Conservation (phyloP, 768 basidiomycete genomes). For the Multifurca ochricompacta region DNA sequence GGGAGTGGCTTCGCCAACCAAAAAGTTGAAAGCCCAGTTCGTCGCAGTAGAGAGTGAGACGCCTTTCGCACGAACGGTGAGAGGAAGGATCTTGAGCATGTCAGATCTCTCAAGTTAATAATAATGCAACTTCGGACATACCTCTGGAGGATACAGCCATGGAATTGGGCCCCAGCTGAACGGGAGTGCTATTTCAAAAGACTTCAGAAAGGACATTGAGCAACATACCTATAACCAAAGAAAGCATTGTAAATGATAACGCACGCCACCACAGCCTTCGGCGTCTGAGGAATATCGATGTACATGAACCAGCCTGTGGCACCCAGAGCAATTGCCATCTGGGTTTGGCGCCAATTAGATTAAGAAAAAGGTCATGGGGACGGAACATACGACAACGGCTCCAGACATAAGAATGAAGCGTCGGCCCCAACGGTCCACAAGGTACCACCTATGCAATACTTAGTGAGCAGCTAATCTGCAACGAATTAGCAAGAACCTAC, state of each 20-base stretch:
- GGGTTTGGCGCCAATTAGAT: background rate
- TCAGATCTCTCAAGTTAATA: constrained; percentile 2
- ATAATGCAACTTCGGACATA: constrained; percentile 25
- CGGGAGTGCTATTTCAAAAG: background rate
- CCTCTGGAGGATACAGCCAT: constrained; percentile 86
- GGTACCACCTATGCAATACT: constrained; percentile 63
- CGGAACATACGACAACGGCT: constrained; percentile 58
- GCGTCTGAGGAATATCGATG: constrained; percentile 77
- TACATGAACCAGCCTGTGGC: constrained; percentile 93
- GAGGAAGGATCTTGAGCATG: constrained; percentile 71
- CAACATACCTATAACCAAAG: constrained; percentile 71
- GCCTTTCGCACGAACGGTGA: constrained; percentile 88
- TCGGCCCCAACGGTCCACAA: constrained; percentile 88
- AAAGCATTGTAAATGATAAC: constrained; percentile 92
- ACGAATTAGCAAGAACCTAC: constrained; percentile 36
- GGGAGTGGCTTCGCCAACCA: constrained; percentile 85
- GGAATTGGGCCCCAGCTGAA: constrained; percentile 79
- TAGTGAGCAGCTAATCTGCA: constrained; percentile 10
- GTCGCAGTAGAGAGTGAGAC: constrained; percentile 91
- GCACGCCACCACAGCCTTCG: constrained; percentile 78
- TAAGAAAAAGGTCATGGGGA: background rate
- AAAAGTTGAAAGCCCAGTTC: constrained; percentile 77
- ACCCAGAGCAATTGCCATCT: constrained; percentile 79
- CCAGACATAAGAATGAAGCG: constrained; percentile 82
- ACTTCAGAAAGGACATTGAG: background rate